These are phyloP conservation scores for Dictyostelium purpureum DNA, from an alignment of 78 protist genomes.

Conservation along the genomic window DNA sequence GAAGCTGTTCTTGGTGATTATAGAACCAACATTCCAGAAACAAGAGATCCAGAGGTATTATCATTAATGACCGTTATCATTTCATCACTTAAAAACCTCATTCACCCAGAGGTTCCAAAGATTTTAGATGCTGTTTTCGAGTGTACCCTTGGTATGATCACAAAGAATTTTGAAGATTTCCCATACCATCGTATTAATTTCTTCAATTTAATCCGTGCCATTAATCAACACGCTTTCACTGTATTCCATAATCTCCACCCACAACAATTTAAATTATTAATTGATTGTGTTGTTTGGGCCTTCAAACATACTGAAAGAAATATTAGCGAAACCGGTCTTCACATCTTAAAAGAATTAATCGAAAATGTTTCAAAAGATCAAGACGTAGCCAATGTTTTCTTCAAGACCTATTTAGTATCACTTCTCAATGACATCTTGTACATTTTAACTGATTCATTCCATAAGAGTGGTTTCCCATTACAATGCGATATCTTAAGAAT, in stretches of 20 bases:
- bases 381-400: constrained; percentile 70
- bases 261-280: constrained; percentile 84
- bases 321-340: constrained; percentile 90
- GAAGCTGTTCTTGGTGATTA: constrained; percentile 94
- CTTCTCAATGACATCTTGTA: constrained; percentile 64
- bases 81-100: constrained; percentile 41
- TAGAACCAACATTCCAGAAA: constrained; percentile 79
- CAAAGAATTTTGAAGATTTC: constrained; percentile 89
- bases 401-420: constrained; percentile 48
- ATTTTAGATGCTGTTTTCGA: constrained; percentile 92
- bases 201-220: constrained; percentile 91
- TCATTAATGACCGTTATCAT: constrained; percentile 80
- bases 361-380: constrained; percentile 48
- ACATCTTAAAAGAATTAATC: constrained; percentile 76
- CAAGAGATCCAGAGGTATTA: constrained; percentile 89
- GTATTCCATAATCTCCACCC: constrained; percentile 81
- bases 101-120: constrained; percentile 80
- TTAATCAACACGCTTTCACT: constrained; percentile 92
- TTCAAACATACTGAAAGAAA: constrained; percentile 94
- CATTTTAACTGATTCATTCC: constrained; percentile 84
- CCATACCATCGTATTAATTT: constrained; percentile 95
- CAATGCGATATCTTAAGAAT: constrained; percentile 65
- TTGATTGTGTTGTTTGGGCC: constrained; percentile 96
- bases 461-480: constrained; percentile 79
- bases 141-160: constrained; percentile 94